Base-by-base conservation (phyloP, 164 flowering plant species). In the Vitis rotundifolia region DNA sequence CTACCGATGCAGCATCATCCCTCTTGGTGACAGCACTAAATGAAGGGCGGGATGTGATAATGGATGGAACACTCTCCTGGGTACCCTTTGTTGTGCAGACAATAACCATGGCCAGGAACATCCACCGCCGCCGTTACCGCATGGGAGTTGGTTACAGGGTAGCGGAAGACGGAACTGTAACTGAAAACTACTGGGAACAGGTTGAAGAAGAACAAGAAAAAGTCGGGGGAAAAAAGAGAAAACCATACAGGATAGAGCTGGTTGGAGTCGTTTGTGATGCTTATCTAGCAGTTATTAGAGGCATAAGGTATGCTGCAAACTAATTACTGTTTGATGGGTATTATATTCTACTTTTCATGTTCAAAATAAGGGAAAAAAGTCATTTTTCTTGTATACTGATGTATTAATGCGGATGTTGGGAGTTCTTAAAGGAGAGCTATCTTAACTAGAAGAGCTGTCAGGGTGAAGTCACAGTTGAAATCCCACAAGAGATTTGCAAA, bases 61-160 rank as follows among this genome's bases (percentile, higher is more conserved):
- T 89, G 94, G 92, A 89, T 71, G 94, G 94, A 14, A 88, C 92
- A 9, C 88, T 89, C 44, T 88, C 90, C 6, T 89, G 94, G 94
- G 77, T 76, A 31, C 92, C 94, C 16, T 89, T 88, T 69, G 92
- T 88, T 22, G 84, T 83, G 63, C 94, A 89, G 74, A 89, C 90
- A 29, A 77, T 89, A 56, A 85, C 86, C 44, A 88, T 88, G 92
- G 92, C 90, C 11, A 77, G 94, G 73, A 86, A 85, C 73, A 88
- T 88, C 59, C 94, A 89, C 69, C 80, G 87, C 2, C 82, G 76
- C 1, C 82, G 86, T 19, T 88, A 88, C 69, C 84, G 94, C 1
- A 86, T 88, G 94, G 94, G 94, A 47, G 73, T 70, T 15, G 94
- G 94, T 13, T 89, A 89, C 80, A 85, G 52, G 70, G 85, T 76